These are phyloP conservation scores for Solanum hybrid DNA, from an alignment of 305 asterid species.

Conservation along the genomic window DNA sequence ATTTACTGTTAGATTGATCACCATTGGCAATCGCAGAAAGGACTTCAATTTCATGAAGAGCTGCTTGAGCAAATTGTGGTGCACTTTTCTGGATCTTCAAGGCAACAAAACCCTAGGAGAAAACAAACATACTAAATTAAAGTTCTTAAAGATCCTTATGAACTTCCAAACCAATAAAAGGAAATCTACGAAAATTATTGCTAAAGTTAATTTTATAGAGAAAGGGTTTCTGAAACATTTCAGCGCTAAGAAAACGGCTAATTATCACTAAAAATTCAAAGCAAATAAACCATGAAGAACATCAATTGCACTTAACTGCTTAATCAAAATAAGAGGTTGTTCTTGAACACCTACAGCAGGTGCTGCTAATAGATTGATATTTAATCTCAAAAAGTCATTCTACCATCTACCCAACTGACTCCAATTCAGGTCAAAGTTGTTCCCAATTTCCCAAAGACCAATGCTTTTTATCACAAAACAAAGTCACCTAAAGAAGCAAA, in stretches of 20 bases:
- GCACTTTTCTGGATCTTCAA: constrained; percentile 97
- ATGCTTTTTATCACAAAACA: neutral
- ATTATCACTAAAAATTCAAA: neutral
- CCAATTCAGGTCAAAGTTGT: neutral
- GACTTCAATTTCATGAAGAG: constrained; percentile 80
- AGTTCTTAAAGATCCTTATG: neutral
- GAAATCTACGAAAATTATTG: neutral
- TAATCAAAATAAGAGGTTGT: neutral
- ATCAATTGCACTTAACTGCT: neutral
- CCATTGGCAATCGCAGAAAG: constrained; percentile 72
- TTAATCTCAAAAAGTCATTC: neutral
- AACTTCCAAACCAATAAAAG: neutral
- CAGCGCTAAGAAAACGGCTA: neutral
- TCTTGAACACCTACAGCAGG: neutral
- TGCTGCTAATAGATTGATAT: neutral
- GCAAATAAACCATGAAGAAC: neutral
- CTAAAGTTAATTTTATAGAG: neutral
- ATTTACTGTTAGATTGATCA: constrained; percentile 52
- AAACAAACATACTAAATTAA: constrained; percentile 8
- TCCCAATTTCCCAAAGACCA: neutral
- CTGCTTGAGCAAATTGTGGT: constrained; percentile 86
- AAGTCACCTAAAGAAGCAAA: neutral
- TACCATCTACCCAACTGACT: neutral
- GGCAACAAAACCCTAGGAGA: constrained; percentile 69
- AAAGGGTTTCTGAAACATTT: neutral